Percentiles rank a stretch among this genome's conserved stretches.
phyloP scores from a whole-genome alignment of 2,329 filamentous ascomycete genomes.

The Cytospora leucostoma region DNA sequence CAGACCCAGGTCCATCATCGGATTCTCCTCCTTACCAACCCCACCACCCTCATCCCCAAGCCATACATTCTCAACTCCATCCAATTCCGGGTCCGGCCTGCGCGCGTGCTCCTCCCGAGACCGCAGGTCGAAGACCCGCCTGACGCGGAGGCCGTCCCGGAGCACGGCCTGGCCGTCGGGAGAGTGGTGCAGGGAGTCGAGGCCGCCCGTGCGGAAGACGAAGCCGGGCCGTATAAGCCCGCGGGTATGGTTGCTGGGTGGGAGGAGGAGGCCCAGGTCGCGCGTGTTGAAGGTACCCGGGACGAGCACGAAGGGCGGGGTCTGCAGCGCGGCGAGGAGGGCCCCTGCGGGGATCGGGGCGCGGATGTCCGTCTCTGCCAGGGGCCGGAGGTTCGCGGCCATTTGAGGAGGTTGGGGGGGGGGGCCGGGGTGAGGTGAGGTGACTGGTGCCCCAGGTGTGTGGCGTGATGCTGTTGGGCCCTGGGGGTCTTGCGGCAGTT shows the following conservation, averaged over 20 bases:
- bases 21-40: conserved; percentile 37
- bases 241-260: not conserved
- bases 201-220: conserved; percentile 50
- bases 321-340: conserved; percentile 41
- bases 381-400: conserved; percentile 38
- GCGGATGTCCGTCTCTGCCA: conserved; percentile 46
- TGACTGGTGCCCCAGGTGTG: not conserved
- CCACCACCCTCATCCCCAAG: conserved; percentile 34
- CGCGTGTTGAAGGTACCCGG: conserved; percentile 54
- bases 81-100: conserved; percentile 47
- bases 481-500: not conserved
- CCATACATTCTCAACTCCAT: conserved; percentile 51
- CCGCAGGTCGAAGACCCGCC: conserved; percentile 54
- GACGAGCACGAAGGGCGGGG: conserved; percentile 49
- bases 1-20: conserved; percentile 40
- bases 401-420: too few species aligned
- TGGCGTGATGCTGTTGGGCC: not conserved
- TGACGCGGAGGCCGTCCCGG: conserved; percentile 41
- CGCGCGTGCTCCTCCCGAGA: conserved; percentile 45
- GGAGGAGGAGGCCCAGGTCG: conserved; percentile 47
- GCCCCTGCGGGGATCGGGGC: conserved; percentile 41
- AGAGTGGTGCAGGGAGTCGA: conserved; percentile 37
- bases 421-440: not conserved
- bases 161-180: conserved; percentile 43
- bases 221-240: conserved; percentile 46